These are phyloP conservation scores for Colletotrichum cuscutae DNA, from an alignment of 2,329 filamentous ascomycete species.

Conservation along the genomic window DNA sequence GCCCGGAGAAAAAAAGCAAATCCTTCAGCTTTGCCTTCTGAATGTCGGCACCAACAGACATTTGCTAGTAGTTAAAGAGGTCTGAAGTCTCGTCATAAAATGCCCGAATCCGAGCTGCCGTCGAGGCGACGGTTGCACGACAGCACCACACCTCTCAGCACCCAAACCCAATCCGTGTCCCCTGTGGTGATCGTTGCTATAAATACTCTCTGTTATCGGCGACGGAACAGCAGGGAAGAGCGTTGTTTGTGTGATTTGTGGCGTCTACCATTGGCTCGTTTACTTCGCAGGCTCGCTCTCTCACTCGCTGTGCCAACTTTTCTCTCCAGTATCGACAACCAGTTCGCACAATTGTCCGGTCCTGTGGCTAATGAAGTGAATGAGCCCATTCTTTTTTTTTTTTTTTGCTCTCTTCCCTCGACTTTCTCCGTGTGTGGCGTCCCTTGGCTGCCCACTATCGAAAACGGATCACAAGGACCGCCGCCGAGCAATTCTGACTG, in stretches of 20 bases:
- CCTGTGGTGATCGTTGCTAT: slow-evolving; percentile 31
- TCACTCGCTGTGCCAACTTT: slow-evolving; percentile 27
- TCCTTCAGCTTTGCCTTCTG: background rate
- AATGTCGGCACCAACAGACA: background rate
- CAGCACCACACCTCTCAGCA: background rate
- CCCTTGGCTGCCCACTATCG: background rate
- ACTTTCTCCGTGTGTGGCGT: too few relatives aligned
- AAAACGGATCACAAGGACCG: background rate
- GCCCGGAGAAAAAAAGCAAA: too few relatives aligned
- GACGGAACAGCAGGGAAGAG: slow-evolving; percentile 17
- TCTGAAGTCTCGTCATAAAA: slow-evolving; percentile 18
- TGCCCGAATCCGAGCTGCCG: slow-evolving; percentile 15
- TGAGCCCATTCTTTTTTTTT: background rate
- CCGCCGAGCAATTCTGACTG: background rate
- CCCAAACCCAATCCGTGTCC: background rate
- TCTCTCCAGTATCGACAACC: background rate
- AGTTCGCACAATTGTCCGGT: background rate
- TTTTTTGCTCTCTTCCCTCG: background rate
- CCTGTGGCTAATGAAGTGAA: background rate
- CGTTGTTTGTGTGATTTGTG: background rate
- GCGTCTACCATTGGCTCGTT: slow-evolving; percentile 15
- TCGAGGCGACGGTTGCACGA: background rate
- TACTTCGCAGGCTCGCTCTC: background rate
- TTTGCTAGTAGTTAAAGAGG: background rate
- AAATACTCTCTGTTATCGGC: slow-evolving; percentile 18